These are phyloP conservation scores for Hibiscus mutabilis DNA, from an alignment of 345 rosid species.

Conservation along the genomic window DNA sequence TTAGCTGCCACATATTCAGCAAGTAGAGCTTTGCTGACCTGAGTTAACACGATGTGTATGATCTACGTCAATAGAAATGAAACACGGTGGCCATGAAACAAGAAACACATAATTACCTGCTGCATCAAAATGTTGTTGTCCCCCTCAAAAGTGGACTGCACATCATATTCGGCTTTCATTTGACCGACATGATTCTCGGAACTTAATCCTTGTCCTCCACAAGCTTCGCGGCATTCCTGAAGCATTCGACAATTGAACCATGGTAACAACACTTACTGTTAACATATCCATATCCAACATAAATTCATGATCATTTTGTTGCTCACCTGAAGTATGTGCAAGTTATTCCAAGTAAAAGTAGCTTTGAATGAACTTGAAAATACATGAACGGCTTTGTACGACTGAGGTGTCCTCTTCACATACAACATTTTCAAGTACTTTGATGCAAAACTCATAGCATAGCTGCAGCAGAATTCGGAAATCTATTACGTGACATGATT, in stretches of 20 bases:
- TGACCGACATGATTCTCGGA: conserved; percentile 87
- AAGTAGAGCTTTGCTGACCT: conserved; percentile 93
- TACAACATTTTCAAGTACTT: conserved; percentile 72
- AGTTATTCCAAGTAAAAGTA: conserved; percentile 74
- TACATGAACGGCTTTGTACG: conserved; percentile 73
- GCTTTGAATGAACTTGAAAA: conserved; percentile 85
- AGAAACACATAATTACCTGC: conserved; percentile 48
- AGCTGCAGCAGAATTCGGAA: conserved; percentile 31
- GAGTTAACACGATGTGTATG: conserved; percentile 8
- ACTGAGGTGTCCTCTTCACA: conserved; percentile 71
- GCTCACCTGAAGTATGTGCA: conserved; percentile 88
- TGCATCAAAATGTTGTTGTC: conserved; percentile 91
- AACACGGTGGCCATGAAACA: neutral
- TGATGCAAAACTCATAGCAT: conserved; percentile 71
- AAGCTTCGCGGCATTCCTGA: conserved; percentile 97
- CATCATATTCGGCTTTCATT: conserved; percentile 78
- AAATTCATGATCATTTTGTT: neutral
- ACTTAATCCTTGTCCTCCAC: conserved; percentile 94
- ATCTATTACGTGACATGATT: neutral
- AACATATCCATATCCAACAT: neutral
- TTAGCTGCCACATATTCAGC: conserved; percentile 55
- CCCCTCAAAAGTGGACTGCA: conserved; percentile 91
- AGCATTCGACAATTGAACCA: conserved; percentile 5
- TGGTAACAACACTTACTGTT: neutral
- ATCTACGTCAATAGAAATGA: neutral